A percentile compares a stretch with the other conserved stretches of the same genome.
Conservation (phyloP, 345 rosid genomes). For the Bruguiera sexangula region DNA sequence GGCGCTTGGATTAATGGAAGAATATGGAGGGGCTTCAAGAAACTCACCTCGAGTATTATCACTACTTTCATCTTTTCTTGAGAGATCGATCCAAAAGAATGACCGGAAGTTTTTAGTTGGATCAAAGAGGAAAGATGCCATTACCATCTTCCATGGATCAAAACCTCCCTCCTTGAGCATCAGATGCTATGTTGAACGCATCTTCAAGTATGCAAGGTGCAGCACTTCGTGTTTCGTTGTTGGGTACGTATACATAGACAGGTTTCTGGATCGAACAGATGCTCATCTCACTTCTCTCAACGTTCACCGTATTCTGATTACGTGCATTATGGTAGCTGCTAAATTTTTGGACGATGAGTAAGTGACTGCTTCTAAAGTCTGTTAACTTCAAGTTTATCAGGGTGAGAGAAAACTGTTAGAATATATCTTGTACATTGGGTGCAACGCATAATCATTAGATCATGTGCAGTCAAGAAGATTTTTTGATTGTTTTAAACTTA, state of each 20-base stretch:
- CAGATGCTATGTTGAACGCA: slow-evolving; percentile 37
- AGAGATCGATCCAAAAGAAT: slow-evolving; percentile 30
- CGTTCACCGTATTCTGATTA: slow-evolving; percentile 44
- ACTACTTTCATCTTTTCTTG: slow-evolving; percentile 31
- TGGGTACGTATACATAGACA: slow-evolving; percentile 37
- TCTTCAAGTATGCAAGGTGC: slow-evolving; percentile 43
- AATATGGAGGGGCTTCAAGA: slow-evolving; percentile 5
- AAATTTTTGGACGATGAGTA: slow-evolving; percentile 41
- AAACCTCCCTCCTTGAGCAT: slow-evolving; percentile 41
- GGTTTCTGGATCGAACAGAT: slow-evolving; percentile 21
- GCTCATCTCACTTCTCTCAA: slow-evolving; percentile 27
- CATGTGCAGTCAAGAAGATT: too few relatives aligned
- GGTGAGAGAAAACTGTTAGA: neutral
- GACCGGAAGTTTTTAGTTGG: neutral
- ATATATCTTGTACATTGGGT: neutral
- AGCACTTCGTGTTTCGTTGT: slow-evolving; percentile 40
- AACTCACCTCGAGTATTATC: slow-evolving; percentile 24
- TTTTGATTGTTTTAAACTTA: neutral
- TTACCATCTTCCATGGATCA: slow-evolving; percentile 43
- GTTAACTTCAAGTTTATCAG: too few relatives aligned
- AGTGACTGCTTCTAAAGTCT: neutral
- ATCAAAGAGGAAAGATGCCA: slow-evolving; percentile 23
- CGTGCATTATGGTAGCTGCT: slow-evolving; percentile 41
- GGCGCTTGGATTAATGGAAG: slow-evolving; percentile 27
- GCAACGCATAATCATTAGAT: too few relatives aligned